phyloP scores from a whole-genome alignment of 768 basidiomycete genomes.

The Pleurotus salmoneostramineus region DNA sequence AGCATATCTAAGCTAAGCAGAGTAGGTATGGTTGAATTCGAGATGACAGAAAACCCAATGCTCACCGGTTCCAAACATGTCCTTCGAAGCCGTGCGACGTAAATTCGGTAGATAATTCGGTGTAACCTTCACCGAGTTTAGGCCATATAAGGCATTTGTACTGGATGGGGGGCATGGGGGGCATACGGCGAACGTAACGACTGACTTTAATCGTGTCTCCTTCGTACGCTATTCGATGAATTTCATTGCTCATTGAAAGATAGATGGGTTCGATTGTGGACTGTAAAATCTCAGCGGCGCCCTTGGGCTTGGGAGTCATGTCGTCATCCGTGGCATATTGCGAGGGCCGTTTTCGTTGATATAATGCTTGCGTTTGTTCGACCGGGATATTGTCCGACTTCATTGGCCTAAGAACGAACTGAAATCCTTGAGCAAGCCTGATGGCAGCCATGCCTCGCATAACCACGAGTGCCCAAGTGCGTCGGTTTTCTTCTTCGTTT shows the following conservation, averaged over 20 bases:
- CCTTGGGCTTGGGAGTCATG: conserved; percentile 47
- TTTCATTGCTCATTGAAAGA: conserved; percentile 93
- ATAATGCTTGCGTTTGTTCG: conserved; percentile 38
- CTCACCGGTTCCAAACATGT: conserved; percentile 84
- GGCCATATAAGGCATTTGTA: conserved; percentile 96
- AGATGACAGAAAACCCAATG: neutral
- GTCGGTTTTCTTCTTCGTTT: conserved; percentile 52
- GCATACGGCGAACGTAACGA: conserved; percentile 76
- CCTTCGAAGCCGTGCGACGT: conserved; percentile 75
- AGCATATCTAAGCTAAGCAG: conserved; percentile 73
- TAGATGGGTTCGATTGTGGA: conserved; percentile 73
- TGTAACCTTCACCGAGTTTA: conserved; percentile 83
- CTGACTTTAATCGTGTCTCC: conserved; percentile 89
- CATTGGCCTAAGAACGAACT: conserved; percentile 69
- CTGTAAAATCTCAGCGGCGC: conserved; percentile 62
- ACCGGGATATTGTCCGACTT: conserved; percentile 29
- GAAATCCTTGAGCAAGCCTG: conserved; percentile 90
- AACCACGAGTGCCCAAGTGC: conserved; percentile 71
- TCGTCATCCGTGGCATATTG: conserved; percentile 57
- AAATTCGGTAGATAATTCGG: conserved; percentile 72
- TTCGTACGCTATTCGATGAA: conserved; percentile 88
- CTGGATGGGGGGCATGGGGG: conserved; percentile 55
- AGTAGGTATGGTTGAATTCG: neutral
- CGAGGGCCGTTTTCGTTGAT: neutral
- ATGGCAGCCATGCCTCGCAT: conserved; percentile 95